phyloP scores from a whole-genome alignment of 2,329 filamentous ascomycete species.

The Paraconiothyrium brasiliense region DNA sequence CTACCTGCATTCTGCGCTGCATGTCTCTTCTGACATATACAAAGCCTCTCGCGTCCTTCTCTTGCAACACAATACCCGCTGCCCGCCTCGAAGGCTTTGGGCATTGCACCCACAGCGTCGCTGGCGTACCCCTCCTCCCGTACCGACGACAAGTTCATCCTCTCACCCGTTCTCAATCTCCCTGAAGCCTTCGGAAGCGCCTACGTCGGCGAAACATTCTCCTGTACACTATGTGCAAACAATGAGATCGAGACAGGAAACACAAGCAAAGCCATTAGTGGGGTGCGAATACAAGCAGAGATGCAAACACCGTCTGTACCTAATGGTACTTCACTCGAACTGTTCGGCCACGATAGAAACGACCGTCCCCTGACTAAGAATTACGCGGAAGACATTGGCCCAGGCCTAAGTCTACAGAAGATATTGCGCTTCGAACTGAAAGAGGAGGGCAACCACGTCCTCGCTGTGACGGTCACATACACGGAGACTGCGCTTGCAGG shows the following conservation, averaged over 20 bases:
- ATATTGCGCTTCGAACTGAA: slow-evolving; percentile 88
- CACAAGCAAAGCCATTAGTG: slow-evolving; percentile 66
- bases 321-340: slow-evolving; percentile 66
- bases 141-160: slow-evolving; percentile 63
- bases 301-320: slow-evolving; percentile 91
- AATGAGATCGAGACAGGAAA: slow-evolving; percentile 70
- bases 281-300: slow-evolving; percentile 85
- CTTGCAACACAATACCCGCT: slow-evolving; percentile 75
- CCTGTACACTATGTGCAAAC: slow-evolving; percentile 95
- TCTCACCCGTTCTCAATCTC: slow-evolving; percentile 75
- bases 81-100: slow-evolving; percentile 62
- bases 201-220: slow-evolving; percentile 94
- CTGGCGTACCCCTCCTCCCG: slow-evolving; percentile 72
- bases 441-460: slow-evolving; percentile 91
- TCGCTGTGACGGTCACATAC: slow-evolving; percentile 93
- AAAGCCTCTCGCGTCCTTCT: slow-evolving; percentile 85
- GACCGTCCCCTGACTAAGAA: slow-evolving; percentile 15
- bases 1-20: neutral
- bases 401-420: slow-evolving; percentile 77
- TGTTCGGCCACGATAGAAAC: slow-evolving; percentile 47
- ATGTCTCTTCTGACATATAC: neutral
- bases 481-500: slow-evolving; percentile 77
- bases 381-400: slow-evolving; percentile 53
- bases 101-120: slow-evolving; percentile 66
- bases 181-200: slow-evolving; percentile 92